Conservation (phyloP, 306 rosid species). For the Cercis canadensis region DNA sequence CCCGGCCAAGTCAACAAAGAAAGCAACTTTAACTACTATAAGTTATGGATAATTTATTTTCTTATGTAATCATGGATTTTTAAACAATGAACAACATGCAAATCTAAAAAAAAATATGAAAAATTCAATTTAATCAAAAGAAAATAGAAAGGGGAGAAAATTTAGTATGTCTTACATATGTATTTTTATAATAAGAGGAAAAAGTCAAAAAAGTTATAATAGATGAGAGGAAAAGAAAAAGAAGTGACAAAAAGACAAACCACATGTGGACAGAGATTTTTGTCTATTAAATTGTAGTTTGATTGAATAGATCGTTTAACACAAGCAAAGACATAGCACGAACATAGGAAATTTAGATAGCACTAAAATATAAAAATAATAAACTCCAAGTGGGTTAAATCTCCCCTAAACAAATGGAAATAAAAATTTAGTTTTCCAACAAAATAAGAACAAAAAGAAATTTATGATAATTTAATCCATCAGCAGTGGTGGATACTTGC, state of each 20-base stretch:
- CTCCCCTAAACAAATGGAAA: background rate
- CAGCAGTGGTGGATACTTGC: background rate
- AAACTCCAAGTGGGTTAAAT: constrained; percentile 23
- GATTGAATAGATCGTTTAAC: background rate
- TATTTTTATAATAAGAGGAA: background rate
- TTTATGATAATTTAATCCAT: no score
- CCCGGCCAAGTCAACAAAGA: no score
- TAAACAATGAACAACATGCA: no score
- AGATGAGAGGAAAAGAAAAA: no score
- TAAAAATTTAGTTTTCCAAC: background rate
- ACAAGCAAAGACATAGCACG: background rate
- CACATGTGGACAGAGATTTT: constrained; percentile 11
- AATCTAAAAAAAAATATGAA: no score
- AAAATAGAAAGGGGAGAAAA: no score
- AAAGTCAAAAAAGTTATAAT: background rate
- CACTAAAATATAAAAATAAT: background rate
- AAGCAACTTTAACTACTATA: no score
- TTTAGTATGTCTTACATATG: no score
- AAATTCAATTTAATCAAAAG: no score
- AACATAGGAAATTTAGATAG: background rate
- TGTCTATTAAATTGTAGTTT: background rate
- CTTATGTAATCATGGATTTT: no score
- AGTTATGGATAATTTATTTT: no score
- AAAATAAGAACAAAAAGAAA: no score
- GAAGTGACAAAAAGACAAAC: constrained; percentile 29